These are phyloP conservation scores for Pichiaceae sp. DNA, from an alignment of 1,139 yeast genomes.

Conservation along the genomic window DNA sequence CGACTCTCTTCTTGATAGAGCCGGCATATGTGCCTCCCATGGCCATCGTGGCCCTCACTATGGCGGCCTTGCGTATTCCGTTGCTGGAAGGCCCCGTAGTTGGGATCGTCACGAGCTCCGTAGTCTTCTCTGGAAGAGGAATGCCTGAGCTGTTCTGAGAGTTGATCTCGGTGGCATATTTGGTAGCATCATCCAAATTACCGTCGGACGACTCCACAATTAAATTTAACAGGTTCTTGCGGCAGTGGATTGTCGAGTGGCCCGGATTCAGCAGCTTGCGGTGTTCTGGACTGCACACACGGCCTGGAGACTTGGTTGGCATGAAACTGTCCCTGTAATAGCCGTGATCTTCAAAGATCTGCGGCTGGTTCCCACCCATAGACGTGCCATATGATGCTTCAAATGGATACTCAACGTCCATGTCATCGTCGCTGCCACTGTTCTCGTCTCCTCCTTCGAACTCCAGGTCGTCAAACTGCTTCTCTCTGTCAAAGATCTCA, in stretches of 20 bases:
- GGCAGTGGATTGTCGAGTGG: slow-evolving; percentile 35
- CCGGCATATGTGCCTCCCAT: slow-evolving; percentile 6
- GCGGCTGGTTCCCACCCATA: background rate
- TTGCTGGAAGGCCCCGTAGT: slow-evolving; percentile 35
- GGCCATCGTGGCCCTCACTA: slow-evolving; percentile 37
- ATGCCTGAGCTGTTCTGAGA: slow-evolving; percentile 56
- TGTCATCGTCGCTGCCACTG: background rate
- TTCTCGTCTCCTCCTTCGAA: slow-evolving; percentile 9
- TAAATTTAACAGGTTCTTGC: slow-evolving; percentile 34
- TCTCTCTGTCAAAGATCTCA: slow-evolving; percentile 14
- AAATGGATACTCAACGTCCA: background rate
- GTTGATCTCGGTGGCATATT: slow-evolving; percentile 68
- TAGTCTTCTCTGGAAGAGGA: slow-evolving; percentile 50
- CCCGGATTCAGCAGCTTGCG: slow-evolving; percentile 19
- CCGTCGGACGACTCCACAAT: slow-evolving; percentile 67
- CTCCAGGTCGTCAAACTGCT: slow-evolving; percentile 13
- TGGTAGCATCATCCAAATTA: slow-evolving; percentile 58
- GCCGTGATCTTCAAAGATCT: background rate
- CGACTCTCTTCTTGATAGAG: slow-evolving; percentile 5
- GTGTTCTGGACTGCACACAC: slow-evolving; percentile 39
- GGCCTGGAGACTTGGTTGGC: slow-evolving; percentile 24
- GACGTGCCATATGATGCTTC: background rate
- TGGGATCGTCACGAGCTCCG: slow-evolving; percentile 62
- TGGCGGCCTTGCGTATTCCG: slow-evolving; percentile 41
- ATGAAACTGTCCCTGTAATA: background rate